Evolutionary conservation across 805 yeast genomes (phyloP).

Genomic region (Candida schatavii): DNA sequence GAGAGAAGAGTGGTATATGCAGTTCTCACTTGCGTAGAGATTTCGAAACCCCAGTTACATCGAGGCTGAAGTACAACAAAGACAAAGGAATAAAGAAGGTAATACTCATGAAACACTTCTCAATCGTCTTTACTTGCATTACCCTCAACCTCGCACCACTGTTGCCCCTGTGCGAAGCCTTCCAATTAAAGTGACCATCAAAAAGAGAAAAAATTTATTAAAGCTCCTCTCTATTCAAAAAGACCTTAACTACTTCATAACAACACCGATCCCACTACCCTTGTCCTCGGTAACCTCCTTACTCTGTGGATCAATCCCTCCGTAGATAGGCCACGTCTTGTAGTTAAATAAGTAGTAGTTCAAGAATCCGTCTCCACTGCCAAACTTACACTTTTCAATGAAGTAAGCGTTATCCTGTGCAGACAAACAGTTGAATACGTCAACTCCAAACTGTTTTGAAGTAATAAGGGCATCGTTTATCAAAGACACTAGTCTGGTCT

Average conservation of each 20-base stretch:
- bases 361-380: constrained; percentile 89
- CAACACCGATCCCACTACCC: constrained; percentile 87
- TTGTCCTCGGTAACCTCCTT: constrained; percentile 50
- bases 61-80: no score
- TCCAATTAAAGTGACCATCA: no score
- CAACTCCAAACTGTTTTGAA: constrained; percentile 66
- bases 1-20: not conserved
- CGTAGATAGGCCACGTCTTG: constrained; percentile 72
- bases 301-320: constrained; percentile 65
- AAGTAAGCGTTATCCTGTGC: constrained; percentile 87
- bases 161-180: no score
- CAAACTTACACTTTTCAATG: constrained; percentile 80
- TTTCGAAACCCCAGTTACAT: not conserved
- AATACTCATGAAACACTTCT: no score
- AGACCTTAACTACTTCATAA: constrained; percentile 54
- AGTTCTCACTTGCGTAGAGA: not conserved
- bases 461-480: constrained; percentile 74
- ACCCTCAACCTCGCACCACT: no score
- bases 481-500: constrained; percentile 57
- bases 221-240: no score
- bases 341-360: constrained; percentile 92
- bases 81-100: no score
- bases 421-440: constrained; percentile 91
- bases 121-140: no score
- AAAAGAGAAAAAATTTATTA: no score